Conservation (phyloP, 495 filamentous ascomycete genomes). For the Penicillium atrosanguineum region DNA sequence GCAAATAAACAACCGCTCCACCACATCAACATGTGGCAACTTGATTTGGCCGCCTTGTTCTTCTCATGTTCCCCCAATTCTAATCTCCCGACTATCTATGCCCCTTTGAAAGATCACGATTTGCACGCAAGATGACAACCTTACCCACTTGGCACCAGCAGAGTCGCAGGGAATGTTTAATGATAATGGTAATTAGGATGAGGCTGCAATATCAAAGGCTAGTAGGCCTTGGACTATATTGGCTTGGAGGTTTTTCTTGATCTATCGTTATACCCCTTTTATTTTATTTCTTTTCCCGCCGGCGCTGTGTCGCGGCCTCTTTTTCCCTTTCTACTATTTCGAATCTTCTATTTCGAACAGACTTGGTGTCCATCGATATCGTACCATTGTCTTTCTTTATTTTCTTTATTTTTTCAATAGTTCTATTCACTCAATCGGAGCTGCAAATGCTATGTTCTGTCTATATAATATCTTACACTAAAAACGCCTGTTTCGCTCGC, state of each 20-base stretch:
- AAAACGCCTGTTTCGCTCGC: slow-evolving; percentile 49
- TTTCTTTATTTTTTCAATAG: neutral
- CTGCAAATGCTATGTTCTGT: neutral
- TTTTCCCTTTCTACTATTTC: slow-evolving; percentile 2
- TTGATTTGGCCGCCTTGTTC: slow-evolving; percentile 3
- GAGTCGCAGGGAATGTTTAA: slow-evolving; percentile 31
- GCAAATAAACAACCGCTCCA: slow-evolving; percentile 7
- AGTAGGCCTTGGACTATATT: slow-evolving; percentile 1
- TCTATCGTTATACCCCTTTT: slow-evolving; percentile 32
- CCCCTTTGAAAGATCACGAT: slow-evolving; percentile 23
- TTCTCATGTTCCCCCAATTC: neutral
- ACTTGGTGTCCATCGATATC: slow-evolving; percentile 6
- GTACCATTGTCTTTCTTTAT: neutral
- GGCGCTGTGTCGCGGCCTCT: neutral
- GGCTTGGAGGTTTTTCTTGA: slow-evolving; percentile 4
- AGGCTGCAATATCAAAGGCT: slow-evolving; percentile 12
- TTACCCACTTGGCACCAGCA: slow-evolving; percentile 24
- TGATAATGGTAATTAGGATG: slow-evolving; percentile 41
- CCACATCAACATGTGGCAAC: neutral
- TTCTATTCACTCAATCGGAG: neutral
- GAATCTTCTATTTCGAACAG: neutral
- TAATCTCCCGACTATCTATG: slow-evolving; percentile 6
- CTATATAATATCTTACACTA: slow-evolving; percentile 9
- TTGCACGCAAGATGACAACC: slow-evolving; percentile 32
- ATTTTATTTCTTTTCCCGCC: slow-evolving; percentile 2